A percentile compares a stretch with the other conserved stretches of the same genome.
These are phyloP conservation scores for Cystobasidium onofrii DNA, from an alignment of 768 basidiomycete genomes.

Conservation along the genomic window DNA sequence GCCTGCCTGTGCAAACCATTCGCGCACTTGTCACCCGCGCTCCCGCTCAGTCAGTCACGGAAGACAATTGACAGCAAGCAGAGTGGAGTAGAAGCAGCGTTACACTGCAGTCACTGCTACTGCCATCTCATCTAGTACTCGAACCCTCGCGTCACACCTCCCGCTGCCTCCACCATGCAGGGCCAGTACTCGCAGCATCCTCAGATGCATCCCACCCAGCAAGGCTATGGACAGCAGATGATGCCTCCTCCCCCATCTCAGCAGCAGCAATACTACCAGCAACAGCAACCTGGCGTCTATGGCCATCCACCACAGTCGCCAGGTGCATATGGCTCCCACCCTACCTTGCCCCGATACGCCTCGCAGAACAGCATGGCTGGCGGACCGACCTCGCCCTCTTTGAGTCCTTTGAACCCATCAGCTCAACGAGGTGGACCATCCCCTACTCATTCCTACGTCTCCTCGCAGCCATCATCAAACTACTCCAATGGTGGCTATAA, in stretches of 20 bases:
- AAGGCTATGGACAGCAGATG: constrained; percentile 1
- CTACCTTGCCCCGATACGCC: constrained; percentile 26
- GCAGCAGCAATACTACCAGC: background rate
- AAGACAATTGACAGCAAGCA: too few relatives aligned
- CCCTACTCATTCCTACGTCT: background rate
- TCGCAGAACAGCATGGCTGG: background rate
- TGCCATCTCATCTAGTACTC: too few relatives aligned
- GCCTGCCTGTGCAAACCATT: too few relatives aligned
- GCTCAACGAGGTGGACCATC: constrained; percentile 6
- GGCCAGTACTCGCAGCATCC: constrained; percentile 4
- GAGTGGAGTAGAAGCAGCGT: too few relatives aligned
- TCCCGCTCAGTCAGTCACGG: too few relatives aligned
- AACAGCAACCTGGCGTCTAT: constrained; percentile 17
- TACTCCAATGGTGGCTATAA: background rate
- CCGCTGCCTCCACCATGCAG: background rate
- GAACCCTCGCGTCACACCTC: background rate
- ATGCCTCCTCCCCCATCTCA: background rate
- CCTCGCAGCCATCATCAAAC: background rate
- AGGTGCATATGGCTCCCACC: constrained; percentile 11
- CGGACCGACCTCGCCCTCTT: background rate
- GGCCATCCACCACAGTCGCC: background rate
- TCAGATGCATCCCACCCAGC: constrained; percentile 17
- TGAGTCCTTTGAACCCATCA: constrained; percentile 11
- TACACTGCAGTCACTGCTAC: too few relatives aligned
- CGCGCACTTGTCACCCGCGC: too few relatives aligned